Conservation (phyloP, 2,329 filamentous ascomycete genomes). For the Colletotrichum simmondsii region DNA sequence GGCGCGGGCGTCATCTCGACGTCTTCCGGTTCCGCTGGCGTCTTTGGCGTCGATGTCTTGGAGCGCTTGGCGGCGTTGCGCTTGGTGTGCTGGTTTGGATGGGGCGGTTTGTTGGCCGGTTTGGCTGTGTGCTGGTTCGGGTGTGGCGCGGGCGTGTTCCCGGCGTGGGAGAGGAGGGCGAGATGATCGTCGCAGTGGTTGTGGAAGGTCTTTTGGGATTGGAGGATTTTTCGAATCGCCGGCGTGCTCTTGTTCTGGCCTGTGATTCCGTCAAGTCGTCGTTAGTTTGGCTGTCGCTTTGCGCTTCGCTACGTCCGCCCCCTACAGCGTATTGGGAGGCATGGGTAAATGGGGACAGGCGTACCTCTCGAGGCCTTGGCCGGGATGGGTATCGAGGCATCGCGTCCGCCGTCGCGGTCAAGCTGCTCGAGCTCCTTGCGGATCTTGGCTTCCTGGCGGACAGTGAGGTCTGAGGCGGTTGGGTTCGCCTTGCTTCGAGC, state of each 20-base stretch:
- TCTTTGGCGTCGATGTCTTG: conserved; percentile 29
- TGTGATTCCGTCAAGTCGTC: conserved; percentile 33
- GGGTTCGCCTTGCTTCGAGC: conserved; percentile 66
- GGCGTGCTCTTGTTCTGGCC: conserved; percentile 70
- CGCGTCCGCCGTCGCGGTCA: conserved; percentile 81
- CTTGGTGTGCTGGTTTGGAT: conserved; percentile 34
- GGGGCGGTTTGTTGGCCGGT: conserved; percentile 35
- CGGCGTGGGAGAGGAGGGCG: conserved; percentile 65
- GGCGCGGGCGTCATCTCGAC: conserved; percentile 54
- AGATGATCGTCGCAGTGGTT: conserved; percentile 86
- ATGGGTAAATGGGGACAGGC: conserved; percentile 29
- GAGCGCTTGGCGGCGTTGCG: conserved; percentile 34
- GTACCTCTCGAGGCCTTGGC: conserved; percentile 59
- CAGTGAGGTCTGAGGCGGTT: conserved; percentile 74
- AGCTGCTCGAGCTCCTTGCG: conserved; percentile 85
- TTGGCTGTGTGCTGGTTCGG: conserved; percentile 41
- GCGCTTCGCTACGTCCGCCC: background rate
- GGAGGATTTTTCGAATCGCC: conserved; percentile 80
- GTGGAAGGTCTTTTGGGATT: conserved; percentile 84
- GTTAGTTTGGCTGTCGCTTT: background rate
- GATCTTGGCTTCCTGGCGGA: conserved; percentile 85
- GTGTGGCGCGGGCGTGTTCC: conserved; percentile 45
- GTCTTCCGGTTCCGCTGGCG: conserved; percentile 38
- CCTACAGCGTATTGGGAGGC: background rate
- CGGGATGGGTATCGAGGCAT: conserved; percentile 77